Evolutionary conservation across 768 basidiomycete genomes (phyloP).

Genomic region (Russula abietina): DNA sequence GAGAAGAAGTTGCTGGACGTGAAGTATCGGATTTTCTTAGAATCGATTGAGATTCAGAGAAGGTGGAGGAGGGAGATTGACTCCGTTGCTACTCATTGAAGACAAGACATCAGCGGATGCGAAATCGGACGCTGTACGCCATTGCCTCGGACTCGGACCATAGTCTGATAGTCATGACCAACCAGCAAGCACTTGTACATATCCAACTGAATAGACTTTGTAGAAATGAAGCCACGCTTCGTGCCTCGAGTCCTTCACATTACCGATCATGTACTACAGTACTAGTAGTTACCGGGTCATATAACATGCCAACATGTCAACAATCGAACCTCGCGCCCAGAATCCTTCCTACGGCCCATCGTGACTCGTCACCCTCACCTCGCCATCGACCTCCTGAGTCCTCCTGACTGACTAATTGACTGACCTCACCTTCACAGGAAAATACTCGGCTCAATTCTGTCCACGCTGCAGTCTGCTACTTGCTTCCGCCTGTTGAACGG

Average conservation of each 20-base stretch:
- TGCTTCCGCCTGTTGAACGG: too few species aligned
- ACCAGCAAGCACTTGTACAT: too few species aligned
- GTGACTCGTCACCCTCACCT: too few species aligned
- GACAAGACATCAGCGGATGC: neutral
- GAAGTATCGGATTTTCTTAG: slow-evolving; percentile 91
- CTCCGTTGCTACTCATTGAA: slow-evolving; percentile 36
- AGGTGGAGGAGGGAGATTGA: slow-evolving; percentile 80
- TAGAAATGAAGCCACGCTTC: too few species aligned
- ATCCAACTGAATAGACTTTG: too few species aligned
- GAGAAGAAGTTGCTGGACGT: slow-evolving; percentile 77
- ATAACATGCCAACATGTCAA: neutral
- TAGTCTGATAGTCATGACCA: too few species aligned
- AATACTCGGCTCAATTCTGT: neutral
- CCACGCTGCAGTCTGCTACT: neutral
- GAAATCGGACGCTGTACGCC: too few species aligned
- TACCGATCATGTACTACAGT: too few species aligned
- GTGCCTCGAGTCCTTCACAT: too few species aligned
- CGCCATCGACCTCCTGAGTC: too few species aligned
- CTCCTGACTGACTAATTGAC: neutral
- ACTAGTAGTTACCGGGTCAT: neutral
- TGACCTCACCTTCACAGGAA: neutral
- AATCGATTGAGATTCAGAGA: slow-evolving; percentile 82
- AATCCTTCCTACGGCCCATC: too few species aligned
- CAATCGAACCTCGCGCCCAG: neutral
- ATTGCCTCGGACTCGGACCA: neutral